Base-by-base conservation (phyloP, 192 early-diverging fungal genomes). In the Chytriomyces confervae region DNA sequence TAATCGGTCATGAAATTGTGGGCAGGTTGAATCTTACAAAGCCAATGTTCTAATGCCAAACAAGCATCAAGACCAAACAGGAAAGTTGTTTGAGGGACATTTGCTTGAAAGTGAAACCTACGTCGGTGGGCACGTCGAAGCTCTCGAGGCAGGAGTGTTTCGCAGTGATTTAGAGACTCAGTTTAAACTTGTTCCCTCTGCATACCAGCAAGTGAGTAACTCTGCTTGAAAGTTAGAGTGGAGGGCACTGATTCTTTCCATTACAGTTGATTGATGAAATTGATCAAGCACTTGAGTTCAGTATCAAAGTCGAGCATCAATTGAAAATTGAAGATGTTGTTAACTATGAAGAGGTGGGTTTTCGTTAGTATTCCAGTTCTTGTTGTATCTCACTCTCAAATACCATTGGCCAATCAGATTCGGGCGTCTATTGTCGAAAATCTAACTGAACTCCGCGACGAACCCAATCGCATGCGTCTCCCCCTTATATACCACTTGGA, bases 401-500 rank as follows among this genome's bases (percentile, higher is more conserved):
- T 46, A 13, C 0, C n/a, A 46, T 75, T 48, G 65, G 24, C 36
- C 5, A 7, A 20, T 10, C 47, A 92, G 91, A 83, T 92, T 27
- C 80, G 88, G 60, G 78, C 78, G 20, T 76, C 86, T 50, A 97
- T 98, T 53, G 81, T 92, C 6, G 72, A 63, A 5, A 79, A 87
- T 8, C 84, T 99, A 8, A 82, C 82, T 65, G 88, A 91, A 11
- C 81, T 99, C n/a, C 87, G 93, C n/a, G 94, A 97, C 65, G 80
- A 79, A 18, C 96, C 96, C 8, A 90, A 89, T 50, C 91, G 94
- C 1, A 81, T 81, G 46, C 95, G 95, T 68, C 83, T 88, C 43
- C 98, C 98, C 1, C 84, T 93, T 3, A 94, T 99, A 62, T 99
- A 99, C 82, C 98, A 99, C 75, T 91, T 99, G 86, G 98, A 99